Evolutionary conservation across 768 basidiomycete genomes (phyloP), one percentile per base, ranked within the genome.

Genomic region (Zangia roseola): DNA sequence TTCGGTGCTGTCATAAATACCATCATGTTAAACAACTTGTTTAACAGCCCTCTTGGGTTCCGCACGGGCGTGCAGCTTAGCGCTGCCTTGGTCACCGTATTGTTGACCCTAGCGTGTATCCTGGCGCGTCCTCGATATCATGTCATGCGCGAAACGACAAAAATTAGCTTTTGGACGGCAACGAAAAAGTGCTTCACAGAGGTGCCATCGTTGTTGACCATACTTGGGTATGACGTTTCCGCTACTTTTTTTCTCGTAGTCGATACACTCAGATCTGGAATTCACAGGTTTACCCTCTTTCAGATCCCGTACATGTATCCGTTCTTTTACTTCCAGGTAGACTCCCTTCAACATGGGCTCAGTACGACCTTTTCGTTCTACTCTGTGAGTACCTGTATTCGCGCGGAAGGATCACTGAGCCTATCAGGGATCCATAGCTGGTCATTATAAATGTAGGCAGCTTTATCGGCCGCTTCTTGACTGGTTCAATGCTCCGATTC

Each of bases 1-100:
- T 59, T 82, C 3, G 84, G 85, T 8, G 80, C 78, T 6, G 65
- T 80, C 19, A 54, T 79, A 14, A 76, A 83, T 46, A 80, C 83
- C 1, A 80, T 84, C 53, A 76, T 85, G 71, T 67, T 88, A 23
- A 86, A 87, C 59, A 63, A 72, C 20, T 51, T 45, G 28, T 51
- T 43, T 43, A 75, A 74, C 45, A 72, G 75, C 4, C 55, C 65
- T 7, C 61, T 75, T 4, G 81, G 84, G 8, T 75, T 81, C 56
- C 65, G 55, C 12, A 66, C 49, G 34, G 71, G 72, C 24, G 71
- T 72, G 0, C 69, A 66, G 5, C 69, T 69, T 10, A 76, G 68
- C 45, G 77, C 71, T 2, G 60, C 61, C 19, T 59, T 80, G 16
- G 62, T 72, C 43, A 61, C 69, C 0, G 70, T 43, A 5, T 45